Evolutionary conservation across 2,329 filamentous ascomycete genomes (phyloP).

Genomic region (Clathrospora elynae): DNA sequence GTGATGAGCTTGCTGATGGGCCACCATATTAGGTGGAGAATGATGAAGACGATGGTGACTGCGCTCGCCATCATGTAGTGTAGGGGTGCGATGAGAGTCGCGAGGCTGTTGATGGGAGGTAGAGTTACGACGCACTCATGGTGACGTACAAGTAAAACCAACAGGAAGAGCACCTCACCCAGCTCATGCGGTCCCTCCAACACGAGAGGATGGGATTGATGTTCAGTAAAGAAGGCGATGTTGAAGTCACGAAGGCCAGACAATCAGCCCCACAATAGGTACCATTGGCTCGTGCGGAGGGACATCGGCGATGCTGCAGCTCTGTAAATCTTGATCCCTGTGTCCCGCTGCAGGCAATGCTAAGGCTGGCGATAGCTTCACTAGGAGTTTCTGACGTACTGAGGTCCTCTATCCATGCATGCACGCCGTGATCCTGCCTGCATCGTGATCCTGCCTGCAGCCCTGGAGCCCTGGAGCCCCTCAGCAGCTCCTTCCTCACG

Average conservation of each 20-base stretch:
- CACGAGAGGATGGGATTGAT: neutral
- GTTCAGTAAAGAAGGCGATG: neutral
- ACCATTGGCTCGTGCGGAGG: conserved; percentile 24
- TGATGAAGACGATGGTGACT: conserved; percentile 33
- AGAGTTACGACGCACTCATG: conserved; percentile 13
- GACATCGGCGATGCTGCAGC: conserved; percentile 27
- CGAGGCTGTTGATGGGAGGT: conserved; percentile 1
- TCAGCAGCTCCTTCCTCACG: conserved; percentile 5
- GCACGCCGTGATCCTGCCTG: neutral
- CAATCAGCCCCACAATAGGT: conserved; percentile 10
- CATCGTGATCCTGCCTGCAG: neutral
- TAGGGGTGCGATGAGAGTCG: conserved; percentile 1
- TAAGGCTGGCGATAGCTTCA: conserved; percentile 21
- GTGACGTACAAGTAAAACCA: conserved; percentile 8
- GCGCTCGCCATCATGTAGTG: conserved; percentile 39
- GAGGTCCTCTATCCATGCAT: conserved; percentile 9
- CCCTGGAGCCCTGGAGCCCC: neutral
- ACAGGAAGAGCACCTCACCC: neutral
- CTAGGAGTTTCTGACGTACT: conserved; percentile 12
- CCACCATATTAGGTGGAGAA: conserved; percentile 46
- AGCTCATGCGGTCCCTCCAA: too few relatives aligned
- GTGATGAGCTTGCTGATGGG: conserved; percentile 48
- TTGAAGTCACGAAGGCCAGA: conserved; percentile 1
- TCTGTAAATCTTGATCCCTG: conserved; percentile 27
- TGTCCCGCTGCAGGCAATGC: conserved; percentile 27